Base-by-base conservation (phyloP, 2,329 filamentous ascomycete species). In the Aspergillus phoenicis region DNA sequence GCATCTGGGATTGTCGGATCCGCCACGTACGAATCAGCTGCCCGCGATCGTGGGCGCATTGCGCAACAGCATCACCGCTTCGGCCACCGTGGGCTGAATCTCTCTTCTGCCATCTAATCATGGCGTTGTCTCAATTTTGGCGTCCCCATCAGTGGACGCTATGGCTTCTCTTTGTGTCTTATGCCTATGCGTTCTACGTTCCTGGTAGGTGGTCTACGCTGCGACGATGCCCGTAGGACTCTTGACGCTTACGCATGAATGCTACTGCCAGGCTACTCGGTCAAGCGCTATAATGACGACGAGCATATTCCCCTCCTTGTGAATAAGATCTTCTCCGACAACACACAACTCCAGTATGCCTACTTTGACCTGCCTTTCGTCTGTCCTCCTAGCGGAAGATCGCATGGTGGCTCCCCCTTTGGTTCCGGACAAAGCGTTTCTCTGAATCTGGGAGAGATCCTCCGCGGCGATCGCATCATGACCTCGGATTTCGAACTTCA, bases 311-410 rank as follows among this genome's bases (percentile, higher is more conserved):
- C 92, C 1, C 82, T 97, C n/a, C 87, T 94, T 59, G 90, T 95
- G 66, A 96, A 96, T 81, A 96, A 96, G 76, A 88, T 93, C 69
- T 96, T 93, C 77, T 96, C 91, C 58, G 92, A 96, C 77, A 88
- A 91, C 70, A 95, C 91, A 7, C 89, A 95, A 74, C 81, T 96
- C n/a, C 91, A 96, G 75, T 96, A 93, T 85, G 91, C 91, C 67
- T 96, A 94, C 80, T 91, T 89, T 74, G 90, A 95, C 69, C 87
- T 96, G 1, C 91, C 92, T 7, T 96, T 96, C 74, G 90, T 94
- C 57, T 96, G 91, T 71, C 90, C 90, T 10, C 89, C 91, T 1
- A 90, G 87, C 8, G 90, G 90, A 53, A 83, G 85, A 63, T 83
- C 81, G 64, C 85, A 86, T 66, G 82, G 84, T 55, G 89, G 88